Evolutionary conservation across 1,284 basidiomycete species (phyloP).

Genomic region (Lentinula novae-zelandiae): DNA sequence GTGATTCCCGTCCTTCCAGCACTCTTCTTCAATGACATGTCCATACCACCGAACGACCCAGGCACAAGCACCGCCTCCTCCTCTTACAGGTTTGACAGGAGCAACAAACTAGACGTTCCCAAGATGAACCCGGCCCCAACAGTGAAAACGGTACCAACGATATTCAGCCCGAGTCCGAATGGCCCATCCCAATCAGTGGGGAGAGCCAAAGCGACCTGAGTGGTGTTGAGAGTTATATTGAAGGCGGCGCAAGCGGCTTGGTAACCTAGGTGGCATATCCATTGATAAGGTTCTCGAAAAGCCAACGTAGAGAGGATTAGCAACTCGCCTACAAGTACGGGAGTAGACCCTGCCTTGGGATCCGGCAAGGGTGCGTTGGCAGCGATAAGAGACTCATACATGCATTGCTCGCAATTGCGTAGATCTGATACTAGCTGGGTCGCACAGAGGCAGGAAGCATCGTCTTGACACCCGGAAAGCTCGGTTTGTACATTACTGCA

Average conservation of each 20-base stretch:
- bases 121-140: conserved; percentile 45
- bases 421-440: conserved; percentile 36
- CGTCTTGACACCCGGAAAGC: conserved; percentile 36
- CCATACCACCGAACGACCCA: not conserved
- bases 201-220: conserved; percentile 37
- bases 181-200: conserved; percentile 60
- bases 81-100: conserved; percentile 48
- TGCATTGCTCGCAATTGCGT: conserved; percentile 57
- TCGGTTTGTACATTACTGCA: conserved; percentile 34
- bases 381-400: conserved; percentile 50
- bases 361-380: conserved; percentile 46
- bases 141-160: conserved; percentile 38
- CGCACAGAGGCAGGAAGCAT: conserved; percentile 51
- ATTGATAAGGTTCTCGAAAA: not conserved
- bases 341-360: conserved; percentile 50
- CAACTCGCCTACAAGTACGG: conserved; percentile 45
- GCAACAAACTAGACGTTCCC: conserved; percentile 38
- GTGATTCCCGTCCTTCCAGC: not conserved
- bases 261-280: conserved; percentile 37
- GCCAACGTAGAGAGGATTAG: not conserved
- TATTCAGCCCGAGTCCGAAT: conserved; percentile 38
- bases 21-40: not conserved
- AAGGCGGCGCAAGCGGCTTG: conserved; percentile 36
- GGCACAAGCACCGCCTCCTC: not conserved
- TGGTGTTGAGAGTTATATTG: conserved; percentile 34